Conservation (phyloP, 2,329 filamentous ascomycete species). For the Cladosporium velox region DNA sequence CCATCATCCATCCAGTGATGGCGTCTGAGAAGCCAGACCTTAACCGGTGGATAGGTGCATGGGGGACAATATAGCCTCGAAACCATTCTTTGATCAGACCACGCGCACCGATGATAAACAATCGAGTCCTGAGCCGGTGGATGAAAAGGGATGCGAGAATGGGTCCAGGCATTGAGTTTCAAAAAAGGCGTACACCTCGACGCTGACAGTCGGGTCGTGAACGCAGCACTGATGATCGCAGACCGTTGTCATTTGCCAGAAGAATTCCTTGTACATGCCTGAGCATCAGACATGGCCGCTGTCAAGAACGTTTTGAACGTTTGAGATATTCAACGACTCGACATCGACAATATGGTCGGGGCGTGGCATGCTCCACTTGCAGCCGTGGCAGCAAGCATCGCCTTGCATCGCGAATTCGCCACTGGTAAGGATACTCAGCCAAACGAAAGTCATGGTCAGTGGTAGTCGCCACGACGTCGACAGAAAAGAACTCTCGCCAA, state of each 20-base stretch:
- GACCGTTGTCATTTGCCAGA: not conserved
- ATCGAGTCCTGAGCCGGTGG: too few species aligned
- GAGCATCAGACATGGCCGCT: not conserved
- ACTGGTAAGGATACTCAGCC: not conserved
- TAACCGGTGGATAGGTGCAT: not conserved
- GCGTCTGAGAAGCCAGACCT: not conserved
- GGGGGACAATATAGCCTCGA: not conserved
- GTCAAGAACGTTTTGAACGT: not conserved
- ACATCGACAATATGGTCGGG: not conserved
- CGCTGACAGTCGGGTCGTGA: not conserved
- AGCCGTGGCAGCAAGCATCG: not conserved
- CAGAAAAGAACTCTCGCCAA: not conserved
- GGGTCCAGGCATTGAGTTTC: too few species aligned
- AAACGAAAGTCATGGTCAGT: not conserved
- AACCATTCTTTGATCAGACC: not conserved
- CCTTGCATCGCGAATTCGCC: not conserved
- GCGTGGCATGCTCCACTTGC: not conserved
- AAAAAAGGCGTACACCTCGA: too few species aligned
- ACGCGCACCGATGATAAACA: not conserved
- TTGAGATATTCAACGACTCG: not conserved
- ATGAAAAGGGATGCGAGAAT: too few species aligned
- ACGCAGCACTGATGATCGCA: not conserved
- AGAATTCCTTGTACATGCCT: not conserved
- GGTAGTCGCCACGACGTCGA: not conserved
- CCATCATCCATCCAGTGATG: not conserved